Evolutionary conservation across 176 grass and related monocot species (phyloP), one percentile per base, ranked within the genome.

Genomic region (Puccinellia tenuiflora): DNA sequence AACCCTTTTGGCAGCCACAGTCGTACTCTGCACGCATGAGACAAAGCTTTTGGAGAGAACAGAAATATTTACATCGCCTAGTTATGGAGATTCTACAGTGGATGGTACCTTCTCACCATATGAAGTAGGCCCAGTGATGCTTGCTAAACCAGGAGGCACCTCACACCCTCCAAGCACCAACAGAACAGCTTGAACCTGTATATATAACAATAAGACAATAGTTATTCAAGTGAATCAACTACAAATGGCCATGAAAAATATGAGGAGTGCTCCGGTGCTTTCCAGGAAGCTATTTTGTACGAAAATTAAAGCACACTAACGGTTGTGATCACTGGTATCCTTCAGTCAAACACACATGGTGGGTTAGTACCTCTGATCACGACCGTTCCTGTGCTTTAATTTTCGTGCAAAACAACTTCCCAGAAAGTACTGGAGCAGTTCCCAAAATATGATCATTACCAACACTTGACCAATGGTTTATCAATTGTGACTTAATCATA

Each of bases 121-220:
- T 30, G 80, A 24, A 34, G 43, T 45, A 73, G 92, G 54, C 16
- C 85, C 82, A 79, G 84, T 14, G 68, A 89, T 87, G 79, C 75
- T 91, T 85, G 79, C 67, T 83, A 82, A 75, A 59, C 87, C 85
- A 80, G 79, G 63, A 15, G 92, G 92, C 63, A 90, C 69, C 70
- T 94, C 92, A 65, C 82, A 87, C 43, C 89, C 92, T 73, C 92
- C 92, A 81, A 94, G 79, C 75, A 94, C 73, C 60, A 94, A 85
- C 24, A 94, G 63, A 86, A 87, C 85, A 79, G 92, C 87, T 77
- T 94, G 89, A 65, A 91, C 92, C 89, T 94, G 87, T 30, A 91
- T 60, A 64, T 30, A 91, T 60, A 64, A 85, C n/a, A 51, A 24
- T 62, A 67, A 73, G 43, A 68, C 31, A 71, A 63, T 6, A 87